Conservation (phyloP, 2,329 filamentous ascomycete genomes). For the Microdochium bolleyi region DNA sequence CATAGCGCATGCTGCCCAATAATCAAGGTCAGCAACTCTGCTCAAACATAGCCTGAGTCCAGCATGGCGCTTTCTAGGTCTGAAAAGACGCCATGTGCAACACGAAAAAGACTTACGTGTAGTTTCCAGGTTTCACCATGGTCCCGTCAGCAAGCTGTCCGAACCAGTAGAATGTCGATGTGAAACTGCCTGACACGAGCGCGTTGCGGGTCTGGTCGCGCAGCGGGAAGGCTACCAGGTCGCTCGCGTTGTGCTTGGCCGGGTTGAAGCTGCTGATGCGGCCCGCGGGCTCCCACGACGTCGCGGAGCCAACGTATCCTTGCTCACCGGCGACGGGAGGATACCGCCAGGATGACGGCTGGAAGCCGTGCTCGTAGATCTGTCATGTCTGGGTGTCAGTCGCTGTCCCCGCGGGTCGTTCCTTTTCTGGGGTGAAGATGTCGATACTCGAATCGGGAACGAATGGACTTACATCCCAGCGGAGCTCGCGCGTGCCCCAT, state of each 20-base stretch:
- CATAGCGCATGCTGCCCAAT: neutral
- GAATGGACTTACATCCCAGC: slow-evolving; percentile 2
- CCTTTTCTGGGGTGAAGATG: neutral
- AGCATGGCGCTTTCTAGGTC: neutral
- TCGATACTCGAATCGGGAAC: too few relatives aligned
- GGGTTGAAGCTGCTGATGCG: neutral
- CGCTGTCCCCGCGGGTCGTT: too few relatives aligned
- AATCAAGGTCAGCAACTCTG: too few relatives aligned
- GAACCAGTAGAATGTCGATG: neutral
- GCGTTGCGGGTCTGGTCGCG: slow-evolving; percentile 4
- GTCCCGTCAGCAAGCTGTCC: neutral
- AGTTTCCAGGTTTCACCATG: neutral
- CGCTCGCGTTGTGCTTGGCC: neutral
- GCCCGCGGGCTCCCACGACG: neutral
- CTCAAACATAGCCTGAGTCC: neutral
- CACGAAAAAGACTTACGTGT: neutral
- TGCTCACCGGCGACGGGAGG: neutral
- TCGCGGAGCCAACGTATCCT: neutral
- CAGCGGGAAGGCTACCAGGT: neutral
- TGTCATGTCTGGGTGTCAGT: too few relatives aligned
- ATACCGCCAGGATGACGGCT: neutral
- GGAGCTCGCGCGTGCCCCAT: slow-evolving; percentile 3
- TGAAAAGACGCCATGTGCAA: neutral
- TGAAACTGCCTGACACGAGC: neutral
- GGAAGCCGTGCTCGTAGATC: neutral